Evolutionary conservation across 2,329 filamentous ascomycete species (phyloP), one percentile per base, ranked within the genome.

Genomic region (Aspergillus hortae): DNA sequence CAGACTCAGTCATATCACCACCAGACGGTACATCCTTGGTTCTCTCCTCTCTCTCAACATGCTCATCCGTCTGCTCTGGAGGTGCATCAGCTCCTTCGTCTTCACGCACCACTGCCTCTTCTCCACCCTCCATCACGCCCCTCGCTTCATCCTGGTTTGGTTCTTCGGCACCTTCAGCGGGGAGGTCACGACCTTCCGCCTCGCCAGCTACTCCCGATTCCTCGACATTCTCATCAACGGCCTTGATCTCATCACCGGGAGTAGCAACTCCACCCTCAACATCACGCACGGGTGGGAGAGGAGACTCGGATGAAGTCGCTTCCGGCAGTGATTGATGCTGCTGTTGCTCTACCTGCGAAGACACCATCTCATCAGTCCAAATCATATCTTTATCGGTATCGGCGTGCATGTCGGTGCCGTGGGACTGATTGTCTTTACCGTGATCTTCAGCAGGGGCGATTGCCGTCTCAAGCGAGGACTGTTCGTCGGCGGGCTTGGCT

Each of bases 401-500:
- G 64, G 63, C 64, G 61, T 65, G 64, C 55, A 64, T 63, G 60
- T 66, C 65, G 55, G 60, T 67, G 66, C 68, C 71, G 66, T 68
- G 72, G 67, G 66, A 69, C 69, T 72, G 71, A 68, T 70, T 66
- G 60, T 74, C 70, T 71, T 74, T 74, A 74, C 71, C 71, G 64
- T 74, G 70, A 65, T 69, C 63, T 65, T 73, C 67, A 64, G 63
- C 64, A 66, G 66, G 66, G 56, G 60, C 59, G 60, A 57, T 47
- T 61, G 61, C 64, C 59, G 60, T 65, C 51, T 64, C 60, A 57
- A 54, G 54, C 52, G 57, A 57, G 41, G 56, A n/a, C 17, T 19
- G 40, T 42, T 42, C 11, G 19, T 62, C 64, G 47, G 57, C 48
- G 51, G 51, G 49, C 42, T 62, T 52, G 25, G 55, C 51, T 46